Evolutionary conservation across 352 stramenopile species (phyloP), one percentile per base, ranked within the genome.

Genomic region (Phytophthora ramorum): DNA sequence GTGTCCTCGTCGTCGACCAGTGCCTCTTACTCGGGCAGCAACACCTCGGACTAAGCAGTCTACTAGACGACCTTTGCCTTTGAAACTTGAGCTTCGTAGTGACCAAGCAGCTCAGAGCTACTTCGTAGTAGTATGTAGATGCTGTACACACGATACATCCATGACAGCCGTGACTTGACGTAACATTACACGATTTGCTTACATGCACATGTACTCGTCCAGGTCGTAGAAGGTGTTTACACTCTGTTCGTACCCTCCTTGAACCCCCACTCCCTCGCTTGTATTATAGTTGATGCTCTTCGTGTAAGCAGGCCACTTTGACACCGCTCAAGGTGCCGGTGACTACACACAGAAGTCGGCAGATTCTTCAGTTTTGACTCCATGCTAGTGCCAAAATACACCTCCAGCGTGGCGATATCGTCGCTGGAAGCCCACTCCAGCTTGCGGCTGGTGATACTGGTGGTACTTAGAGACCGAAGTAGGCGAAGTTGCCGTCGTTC

Each of bases 201-300:
- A 80, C 65, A 78, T 62, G 40, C 83, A 86, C 41, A 78, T 62
- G 40, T 86, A 86, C 41, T 26, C 54, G 7, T 48, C 58, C 4
- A 63, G 62, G 14, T 53, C 50, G 52, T 69, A 82, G 59, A 55
- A 78, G 14, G 61, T 61, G 17, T 59, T 10, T 0, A 66, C 72
- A 0, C 57, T 51, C 44, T 66, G 41, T 14, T 76, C 38, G 30
- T 59, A 45, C 17, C 81, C 57, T 79, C 66, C 68, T 72, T 80
- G 61, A 83, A 73, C 3, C 58, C 54, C 56, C 51, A 6, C 54
- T n/a, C 7, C 19, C 58, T 75, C 76, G 79, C 10, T 61, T 34
- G 44, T 60, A 54, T 61, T 34, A 38, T 60, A 54, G 73, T 89
- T 89, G 66, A 85, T 87, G 32, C 59, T 2, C 49, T 32, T 8